Percentiles rank a stretch among this genome's conserved stretches.
Conservation (phyloP, 2,329 filamentous ascomycete species). For the Thielaviopsis punctulata region DNA sequence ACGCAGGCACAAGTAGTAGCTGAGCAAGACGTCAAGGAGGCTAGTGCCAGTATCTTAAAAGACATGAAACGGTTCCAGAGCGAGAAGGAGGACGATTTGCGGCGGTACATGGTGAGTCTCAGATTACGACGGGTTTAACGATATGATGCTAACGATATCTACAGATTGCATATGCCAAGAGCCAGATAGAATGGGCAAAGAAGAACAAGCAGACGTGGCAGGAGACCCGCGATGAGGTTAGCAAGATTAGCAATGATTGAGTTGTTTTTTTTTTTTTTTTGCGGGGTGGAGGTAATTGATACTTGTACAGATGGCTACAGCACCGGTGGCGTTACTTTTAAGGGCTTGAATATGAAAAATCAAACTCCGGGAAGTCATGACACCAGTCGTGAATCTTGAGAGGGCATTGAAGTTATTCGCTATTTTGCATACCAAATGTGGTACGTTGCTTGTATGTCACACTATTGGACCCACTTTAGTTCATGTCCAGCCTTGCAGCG, state of each 20-base stretch:
- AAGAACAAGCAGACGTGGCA: slow-evolving; percentile 85
- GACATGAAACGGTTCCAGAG: slow-evolving; percentile 85
- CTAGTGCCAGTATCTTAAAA: slow-evolving; percentile 70
- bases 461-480: slow-evolving; percentile 12
- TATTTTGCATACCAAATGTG: not conserved
- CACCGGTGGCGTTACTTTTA: too few species aligned
- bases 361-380: too few species aligned
- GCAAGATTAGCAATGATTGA: slow-evolving; percentile 59
- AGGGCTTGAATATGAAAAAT: not conserved
- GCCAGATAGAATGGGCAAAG: slow-evolving; percentile 85
- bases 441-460: not conserved
- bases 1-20: slow-evolving; percentile 82
- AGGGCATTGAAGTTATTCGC: not conserved
- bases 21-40: slow-evolving; percentile 83
- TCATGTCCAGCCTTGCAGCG: not conserved
- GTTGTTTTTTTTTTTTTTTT: not conserved
- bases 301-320: not conserved
- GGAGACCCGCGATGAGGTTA: slow-evolving; percentile 71
- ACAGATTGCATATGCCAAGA: slow-evolving; percentile 79
- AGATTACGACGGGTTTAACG: too few species aligned
- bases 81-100: slow-evolving; percentile 90
- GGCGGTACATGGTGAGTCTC: slow-evolving; percentile 76
- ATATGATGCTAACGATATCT: slow-evolving; percentile 14
- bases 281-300: not conserved
- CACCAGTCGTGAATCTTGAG: not conserved